Conservation (phyloP, 805 yeast genomes). For the Tetrapisispora phaffii region DNA sequence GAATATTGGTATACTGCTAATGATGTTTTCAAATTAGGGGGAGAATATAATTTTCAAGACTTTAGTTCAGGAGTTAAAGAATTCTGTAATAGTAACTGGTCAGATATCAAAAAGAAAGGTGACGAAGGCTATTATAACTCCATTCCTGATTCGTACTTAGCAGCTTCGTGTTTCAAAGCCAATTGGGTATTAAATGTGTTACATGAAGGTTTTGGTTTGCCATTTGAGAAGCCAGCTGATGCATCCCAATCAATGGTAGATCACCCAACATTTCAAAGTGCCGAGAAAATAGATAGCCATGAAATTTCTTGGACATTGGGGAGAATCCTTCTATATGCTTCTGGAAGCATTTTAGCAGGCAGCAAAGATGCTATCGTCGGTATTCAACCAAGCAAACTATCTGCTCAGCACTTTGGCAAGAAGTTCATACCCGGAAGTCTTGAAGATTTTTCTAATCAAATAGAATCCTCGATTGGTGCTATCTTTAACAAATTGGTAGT, state of each 20-base stretch:
- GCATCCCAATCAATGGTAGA: conserved; percentile 19
- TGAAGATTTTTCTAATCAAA: no score
- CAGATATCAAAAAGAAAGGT: conserved; percentile 38
- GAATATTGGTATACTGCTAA: conserved; percentile 97
- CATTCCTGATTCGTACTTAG: conserved; percentile 46
- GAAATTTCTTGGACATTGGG: conserved; percentile 97
- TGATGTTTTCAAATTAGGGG: conserved; percentile 81
- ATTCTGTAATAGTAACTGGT: conserved; percentile 77
- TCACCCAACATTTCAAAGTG: conserved; percentile 68
- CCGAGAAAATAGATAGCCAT: conserved; percentile 66
- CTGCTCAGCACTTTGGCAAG: conserved; percentile 13
- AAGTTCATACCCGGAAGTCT: conserved; percentile 18
- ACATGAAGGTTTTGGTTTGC: conserved; percentile 88
- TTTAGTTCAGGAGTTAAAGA: conserved; percentile 57
- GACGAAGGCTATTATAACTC: conserved; percentile 48
- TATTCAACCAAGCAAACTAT: conserved; percentile 20
- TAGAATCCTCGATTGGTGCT: background rate
- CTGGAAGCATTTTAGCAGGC: conserved; percentile 43
- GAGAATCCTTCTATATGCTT: conserved; percentile 70
- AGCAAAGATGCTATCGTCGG: conserved; percentile 15
- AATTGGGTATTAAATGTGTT: conserved; percentile 85
- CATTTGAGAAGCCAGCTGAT: conserved; percentile 44
- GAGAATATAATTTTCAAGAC: conserved; percentile 67
- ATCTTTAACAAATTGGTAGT: background rate
- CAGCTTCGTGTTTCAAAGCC: conserved; percentile 85